These are phyloP conservation scores for Venturia aucupariae DNA, from an alignment of 2,329 filamentous ascomycete species.

Conservation along the genomic window DNA sequence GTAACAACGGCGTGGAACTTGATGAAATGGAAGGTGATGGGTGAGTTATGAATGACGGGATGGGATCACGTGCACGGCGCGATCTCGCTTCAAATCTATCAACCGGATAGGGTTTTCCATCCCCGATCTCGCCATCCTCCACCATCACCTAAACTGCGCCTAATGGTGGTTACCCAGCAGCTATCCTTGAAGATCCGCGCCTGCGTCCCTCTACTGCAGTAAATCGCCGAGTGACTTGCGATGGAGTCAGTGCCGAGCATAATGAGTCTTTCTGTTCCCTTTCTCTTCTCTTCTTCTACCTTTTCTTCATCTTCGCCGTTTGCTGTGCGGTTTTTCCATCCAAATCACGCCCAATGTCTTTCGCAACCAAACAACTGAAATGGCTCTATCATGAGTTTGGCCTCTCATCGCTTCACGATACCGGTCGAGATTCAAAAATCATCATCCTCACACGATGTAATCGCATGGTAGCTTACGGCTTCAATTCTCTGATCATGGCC, in stretches of 20 bases:
- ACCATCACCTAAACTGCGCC: background rate
- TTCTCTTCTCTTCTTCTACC: background rate
- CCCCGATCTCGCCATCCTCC: background rate
- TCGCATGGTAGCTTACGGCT: slow-evolving; percentile 30
- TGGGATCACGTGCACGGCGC: background rate
- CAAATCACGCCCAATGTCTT: background rate
- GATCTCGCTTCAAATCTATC: background rate
- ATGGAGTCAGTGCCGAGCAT: background rate
- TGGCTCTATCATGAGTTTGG: slow-evolving; percentile 17
- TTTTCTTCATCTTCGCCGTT: background rate
- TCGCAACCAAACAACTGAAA: slow-evolving; percentile 10
- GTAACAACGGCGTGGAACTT: background rate
- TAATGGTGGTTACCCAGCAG: background rate
- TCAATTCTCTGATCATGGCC: slow-evolving; percentile 28
- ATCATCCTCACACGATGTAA: slow-evolving; percentile 28
- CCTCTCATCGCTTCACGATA: slow-evolving; percentile 12
- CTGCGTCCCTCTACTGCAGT: background rate
- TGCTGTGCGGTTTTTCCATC: background rate
- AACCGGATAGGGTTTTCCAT: background rate
- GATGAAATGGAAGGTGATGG: background rate
- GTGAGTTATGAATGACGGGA: background rate
- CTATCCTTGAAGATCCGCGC: background rate
- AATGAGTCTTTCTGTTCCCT: background rate
- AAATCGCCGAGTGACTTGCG: background rate
- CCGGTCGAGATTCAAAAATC: slow-evolving; percentile 17